These are phyloP conservation scores for Microascus cirrosus DNA, from an alignment of 2,329 filamentous ascomycete species.

Conservation along the genomic window DNA sequence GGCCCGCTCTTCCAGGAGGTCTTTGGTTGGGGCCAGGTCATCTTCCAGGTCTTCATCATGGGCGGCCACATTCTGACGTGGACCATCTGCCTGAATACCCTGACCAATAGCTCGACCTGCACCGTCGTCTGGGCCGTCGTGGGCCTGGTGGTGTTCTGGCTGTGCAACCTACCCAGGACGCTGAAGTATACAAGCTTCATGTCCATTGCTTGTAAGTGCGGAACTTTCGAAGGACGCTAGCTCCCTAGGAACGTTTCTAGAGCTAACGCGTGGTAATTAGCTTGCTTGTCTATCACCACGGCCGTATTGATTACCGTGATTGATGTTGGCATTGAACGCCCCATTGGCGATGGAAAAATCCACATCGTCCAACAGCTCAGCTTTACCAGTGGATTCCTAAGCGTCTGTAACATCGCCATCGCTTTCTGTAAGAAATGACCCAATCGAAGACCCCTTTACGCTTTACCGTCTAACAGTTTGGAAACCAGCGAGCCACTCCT, in stretches of 20 bases:
- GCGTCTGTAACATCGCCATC: slow-evolving; percentile 24
- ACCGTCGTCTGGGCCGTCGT: slow-evolving; percentile 16
- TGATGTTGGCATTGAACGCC: slow-evolving; percentile 20
- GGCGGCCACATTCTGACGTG: slow-evolving; percentile 21
- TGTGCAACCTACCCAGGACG: slow-evolving; percentile 50
- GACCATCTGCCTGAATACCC: slow-evolving; percentile 14
- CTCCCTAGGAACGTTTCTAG: background rate
- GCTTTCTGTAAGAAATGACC: slow-evolving; percentile 29
- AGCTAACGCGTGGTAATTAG: slow-evolving; percentile 6
- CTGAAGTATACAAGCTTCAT: slow-evolving; percentile 51
- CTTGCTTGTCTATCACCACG: slow-evolving; percentile 47
- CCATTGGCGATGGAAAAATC: slow-evolving; percentile 21
- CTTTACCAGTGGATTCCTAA: slow-evolving; percentile 35
- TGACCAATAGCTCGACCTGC: slow-evolving; percentile 14
- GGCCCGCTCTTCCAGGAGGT: slow-evolving; percentile 12
- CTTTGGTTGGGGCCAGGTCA: slow-evolving; percentile 13
- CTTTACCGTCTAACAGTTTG: slow-evolving; percentile 1
- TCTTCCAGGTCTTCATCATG: slow-evolving; percentile 28
- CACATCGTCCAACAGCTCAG: slow-evolving; percentile 27
- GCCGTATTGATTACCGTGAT: slow-evolving; percentile 21
- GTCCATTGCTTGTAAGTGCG: slow-evolving; percentile 39
- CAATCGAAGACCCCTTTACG: background rate
- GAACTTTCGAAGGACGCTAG: background rate
- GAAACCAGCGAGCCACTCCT: slow-evolving; percentile 30
- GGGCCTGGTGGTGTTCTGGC: slow-evolving; percentile 45